Base-by-base conservation (phyloP, 2,329 filamentous ascomycete species). In the Torrubiellomyces zombiae region DNA sequence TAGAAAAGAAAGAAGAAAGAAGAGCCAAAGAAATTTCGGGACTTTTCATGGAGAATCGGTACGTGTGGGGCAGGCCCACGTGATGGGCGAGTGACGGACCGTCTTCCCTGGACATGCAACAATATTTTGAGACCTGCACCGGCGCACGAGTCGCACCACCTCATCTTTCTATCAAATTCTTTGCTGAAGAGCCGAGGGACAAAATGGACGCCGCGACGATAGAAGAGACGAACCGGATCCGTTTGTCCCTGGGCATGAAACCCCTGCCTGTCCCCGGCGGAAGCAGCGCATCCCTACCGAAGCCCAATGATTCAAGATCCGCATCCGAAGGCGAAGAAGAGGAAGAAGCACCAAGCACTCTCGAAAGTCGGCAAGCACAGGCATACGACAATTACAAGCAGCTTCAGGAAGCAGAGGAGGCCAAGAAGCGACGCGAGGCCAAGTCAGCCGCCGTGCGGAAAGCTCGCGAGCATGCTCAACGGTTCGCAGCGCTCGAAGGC, bases 171-270 rank as follows among this genome's bases (percentile, higher is more conserved):
- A n/a, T n/a, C n/a, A n/a, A n/a, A n/a, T n/a, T n/a, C n/a, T n/a
- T n/a, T n/a, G n/a, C n/a, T n/a, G n/a, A n/a, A n/a, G n/a, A n/a
- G n/a, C n/a, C n/a, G n/a, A n/a, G n/a, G n/a, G n/a, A n/a, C 25
- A 31, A 24, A 21, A 71, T 71, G 58, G 69, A 75, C 48, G 60
- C 72, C 39, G 69, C 80, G 21, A 75, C 78, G 15, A 85, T 95
- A 45, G 80, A 91, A 52, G 83, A 94, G 63, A 82, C 81, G 37
- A 95, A 95, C 58, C 79, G 85, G 45, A 76, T 94, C 43, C 82
- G 86, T 42, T 63, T 75, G 40, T 81, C 82, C 24, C 71, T 94
- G 56, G 86, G 86, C 44, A 72, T 94, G 60, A 81, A 86, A 45
- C 85, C 83, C 14, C 58, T 95, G 42, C 81, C 83, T 14, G 79